These are phyloP conservation scores for Euptelea pleiosperma DNA, from an alignment of 164 flowering plant species.

Conservation along the genomic window DNA sequence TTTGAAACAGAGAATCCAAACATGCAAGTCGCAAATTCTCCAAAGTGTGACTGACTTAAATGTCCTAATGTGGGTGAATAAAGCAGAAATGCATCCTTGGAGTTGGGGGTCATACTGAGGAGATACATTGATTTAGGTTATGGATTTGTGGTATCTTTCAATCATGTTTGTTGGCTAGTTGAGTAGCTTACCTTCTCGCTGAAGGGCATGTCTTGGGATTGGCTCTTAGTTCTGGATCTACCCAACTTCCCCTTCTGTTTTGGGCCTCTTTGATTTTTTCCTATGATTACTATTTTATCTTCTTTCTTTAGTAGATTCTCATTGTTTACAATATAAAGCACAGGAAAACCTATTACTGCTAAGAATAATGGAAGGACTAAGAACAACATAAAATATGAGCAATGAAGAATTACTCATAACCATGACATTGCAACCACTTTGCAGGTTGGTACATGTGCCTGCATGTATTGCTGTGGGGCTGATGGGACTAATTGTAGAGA, in stretches of 20 bases:
- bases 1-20: no score
- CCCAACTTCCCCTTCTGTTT: no score
- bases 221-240: no score
- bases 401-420: not conserved
- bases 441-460: constrained; percentile 80
- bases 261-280: not conserved
- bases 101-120: no score
- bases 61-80: no score
- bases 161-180: not conserved
- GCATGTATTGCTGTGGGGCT: constrained; percentile 68
- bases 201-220: not conserved
- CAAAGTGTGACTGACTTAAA: no score
- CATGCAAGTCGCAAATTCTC: no score
- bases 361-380: not conserved
- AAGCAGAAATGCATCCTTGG: no score
- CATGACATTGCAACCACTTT: not conserved
- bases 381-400: not conserved
- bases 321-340: not conserved
- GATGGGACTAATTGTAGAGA: constrained; percentile 75
- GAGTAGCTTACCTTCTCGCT: not conserved
- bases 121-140: not conserved
- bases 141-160: not conserved
- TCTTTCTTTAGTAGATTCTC: not conserved
- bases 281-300: not conserved
- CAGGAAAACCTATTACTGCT: not conserved